Conservation (phyloP, 306 rosid genomes). For the Astragalus membranaceus region DNA sequence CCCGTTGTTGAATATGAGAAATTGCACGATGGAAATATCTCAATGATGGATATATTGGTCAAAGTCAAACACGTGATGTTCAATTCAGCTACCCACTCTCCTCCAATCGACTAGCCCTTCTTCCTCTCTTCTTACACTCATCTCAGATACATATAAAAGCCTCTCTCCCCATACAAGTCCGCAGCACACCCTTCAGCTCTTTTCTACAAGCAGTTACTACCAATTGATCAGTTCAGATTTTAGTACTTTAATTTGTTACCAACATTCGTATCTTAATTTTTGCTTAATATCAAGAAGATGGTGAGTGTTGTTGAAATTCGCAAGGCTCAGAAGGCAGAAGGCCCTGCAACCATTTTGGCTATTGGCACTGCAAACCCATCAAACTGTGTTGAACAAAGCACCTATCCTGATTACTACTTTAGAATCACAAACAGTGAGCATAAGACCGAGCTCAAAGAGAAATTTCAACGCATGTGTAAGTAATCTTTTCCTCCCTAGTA, state of each 20-base stretch:
- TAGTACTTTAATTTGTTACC: too few species aligned
- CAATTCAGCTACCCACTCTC: conserved; percentile 10
- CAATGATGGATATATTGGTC: too few species aligned
- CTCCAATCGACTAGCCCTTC: neutral
- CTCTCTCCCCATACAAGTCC: neutral
- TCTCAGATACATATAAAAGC: neutral
- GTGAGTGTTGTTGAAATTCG: conserved; percentile 23
- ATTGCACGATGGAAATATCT: too few species aligned
- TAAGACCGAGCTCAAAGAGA: conserved; percentile 21
- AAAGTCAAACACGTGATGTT: conserved; percentile 25
- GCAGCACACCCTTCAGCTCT: neutral
- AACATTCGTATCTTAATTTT: too few species aligned
- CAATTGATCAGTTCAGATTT: too few species aligned
- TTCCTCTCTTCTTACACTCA: too few species aligned
- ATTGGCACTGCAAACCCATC: conserved; percentile 27
- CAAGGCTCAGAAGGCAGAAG: conserved; percentile 28
- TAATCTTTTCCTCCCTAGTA: neutral
- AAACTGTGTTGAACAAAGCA: conserved; percentile 25
- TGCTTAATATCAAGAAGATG: neutral
- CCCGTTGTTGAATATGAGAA: too few species aligned
- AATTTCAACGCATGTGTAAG: conserved; percentile 29
- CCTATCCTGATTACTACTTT: conserved; percentile 24
- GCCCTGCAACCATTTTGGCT: conserved; percentile 24
- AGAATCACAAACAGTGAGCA: conserved; percentile 20
- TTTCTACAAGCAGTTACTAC: neutral